These are phyloP conservation scores for Protomyces pachydermus DNA, from an alignment of 1,139 yeast genomes.

Conservation along the genomic window DNA sequence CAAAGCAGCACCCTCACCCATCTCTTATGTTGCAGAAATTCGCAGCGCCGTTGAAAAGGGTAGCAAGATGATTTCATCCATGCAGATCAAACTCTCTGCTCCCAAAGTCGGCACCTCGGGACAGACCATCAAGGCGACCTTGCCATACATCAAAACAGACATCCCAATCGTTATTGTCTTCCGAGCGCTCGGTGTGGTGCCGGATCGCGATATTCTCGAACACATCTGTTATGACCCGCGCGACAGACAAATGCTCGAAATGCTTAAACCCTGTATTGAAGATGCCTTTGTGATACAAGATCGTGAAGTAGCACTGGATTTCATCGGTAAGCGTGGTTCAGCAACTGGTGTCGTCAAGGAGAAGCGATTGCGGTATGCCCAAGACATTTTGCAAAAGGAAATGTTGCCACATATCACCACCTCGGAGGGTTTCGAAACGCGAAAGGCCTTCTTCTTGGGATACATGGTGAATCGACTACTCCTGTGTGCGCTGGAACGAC, in stretches of 20 bases:
- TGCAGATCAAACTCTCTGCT: conserved; percentile 73
- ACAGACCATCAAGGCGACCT: conserved; percentile 83
- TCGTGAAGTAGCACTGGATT: conserved; percentile 95
- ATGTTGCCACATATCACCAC: conserved; percentile 95
- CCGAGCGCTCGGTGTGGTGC: conserved; percentile 96
- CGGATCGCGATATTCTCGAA: conserved; percentile 97
- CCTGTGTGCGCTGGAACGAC: conserved; percentile 91
- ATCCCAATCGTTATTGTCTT: conserved; percentile 94
- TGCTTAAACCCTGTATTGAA: conserved; percentile 98
- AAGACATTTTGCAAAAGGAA: conserved; percentile 92
- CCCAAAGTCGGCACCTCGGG: conserved; percentile 39
- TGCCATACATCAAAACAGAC: conserved; percentile 94
- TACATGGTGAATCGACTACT: conserved; percentile 94
- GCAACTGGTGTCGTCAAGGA: conserved; percentile 91
- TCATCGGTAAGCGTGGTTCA: conserved; percentile 96
- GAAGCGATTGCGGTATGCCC: conserved; percentile 96
- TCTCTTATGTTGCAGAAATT: conserved; percentile 93
- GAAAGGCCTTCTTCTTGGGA: conserved; percentile 95
- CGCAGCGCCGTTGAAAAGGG: conserved; percentile 97
- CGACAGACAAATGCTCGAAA: conserved; percentile 99
- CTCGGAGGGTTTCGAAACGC: conserved; percentile 92
- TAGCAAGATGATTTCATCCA: conserved; percentile 83
- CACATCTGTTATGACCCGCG: conserved; percentile 96
- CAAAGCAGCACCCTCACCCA: conserved; percentile 95
- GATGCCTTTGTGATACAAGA: conserved; percentile 98